Base-by-base conservation (phyloP, 208 protist species). In the Blastocrithidia nonstop region DNA sequence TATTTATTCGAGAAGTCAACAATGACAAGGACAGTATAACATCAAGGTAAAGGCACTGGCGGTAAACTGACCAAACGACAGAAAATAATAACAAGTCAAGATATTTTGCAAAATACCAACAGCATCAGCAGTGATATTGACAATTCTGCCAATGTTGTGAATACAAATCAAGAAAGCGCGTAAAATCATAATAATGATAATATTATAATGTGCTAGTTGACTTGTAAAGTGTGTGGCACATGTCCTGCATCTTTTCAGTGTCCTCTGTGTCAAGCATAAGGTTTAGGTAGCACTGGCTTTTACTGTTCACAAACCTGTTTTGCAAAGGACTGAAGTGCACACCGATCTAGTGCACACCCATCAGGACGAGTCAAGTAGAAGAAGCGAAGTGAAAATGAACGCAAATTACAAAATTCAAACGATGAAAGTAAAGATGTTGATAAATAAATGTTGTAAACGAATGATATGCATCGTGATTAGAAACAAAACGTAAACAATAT, bases 251-350 rank as follows among this genome's bases (percentile, higher is more conserved):
- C 47, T 21, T 80, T 86, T 46, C 82, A 92, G 52, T 92, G 82
- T 36, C 82, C 82, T 4, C 62, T 92, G 17, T 92, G 82, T 54
- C 71, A 92, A 37, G 82, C 82, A 0, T 68, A 87, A 47, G 53
- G 31, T 0, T 7, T 36, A n/a, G 40, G 31, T 20, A 45, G 38
- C 32, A 71, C 61, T 19, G 82, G 78, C n/a, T 88, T 79, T 57
- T 92, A 78, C 57, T 92, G 82, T 53, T 46, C 55, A 3, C 82
- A 92, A 56, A 53, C 64, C 44, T 92, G 82, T 52, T 92, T 92
- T 42, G 79, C 78, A 7, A 52, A 56, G 39, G 67, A 86, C 47
- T 92, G 82, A 78, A 39, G 81, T 3, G 35, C 51, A 24, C 82
- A 92, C 57, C 77, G 82, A 21, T 50, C 74, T 33, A 68, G 68